Evolutionary conservation across 225 moss, liverwort and hornwort species (phyloP).

Genomic region (Bryum argenteum): DNA sequence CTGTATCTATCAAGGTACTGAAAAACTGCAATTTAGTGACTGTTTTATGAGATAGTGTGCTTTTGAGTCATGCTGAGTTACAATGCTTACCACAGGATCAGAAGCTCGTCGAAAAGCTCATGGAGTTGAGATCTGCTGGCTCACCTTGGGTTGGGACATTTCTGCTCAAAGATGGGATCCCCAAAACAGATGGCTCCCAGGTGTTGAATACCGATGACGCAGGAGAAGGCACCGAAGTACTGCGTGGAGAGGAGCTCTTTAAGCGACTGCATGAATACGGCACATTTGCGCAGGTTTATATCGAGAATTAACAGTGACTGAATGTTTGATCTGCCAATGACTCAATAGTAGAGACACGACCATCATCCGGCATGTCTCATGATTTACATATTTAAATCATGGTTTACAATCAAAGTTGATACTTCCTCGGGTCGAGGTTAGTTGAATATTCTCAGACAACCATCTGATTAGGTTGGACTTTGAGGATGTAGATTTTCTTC

Average conservation of each 20-base stretch:
- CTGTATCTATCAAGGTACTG: conserved; percentile 89
- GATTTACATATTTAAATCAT: too few relatives aligned
- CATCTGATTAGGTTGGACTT: background rate
- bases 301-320: background rate
- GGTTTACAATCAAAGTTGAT: background rate
- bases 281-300: conserved; percentile 96
- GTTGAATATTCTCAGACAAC: background rate
- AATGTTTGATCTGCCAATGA: background rate
- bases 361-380: too few relatives aligned
- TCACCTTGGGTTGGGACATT: conserved; percentile 98
- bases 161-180: conserved; percentile 77
- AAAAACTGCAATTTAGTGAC: conserved; percentile 18
- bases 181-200: conserved; percentile 64
- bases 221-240: conserved; percentile 67
- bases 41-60: conserved; percentile 1
- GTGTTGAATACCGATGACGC: conserved; percentile 66
- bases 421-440: background rate
- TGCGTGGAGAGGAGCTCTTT: conserved; percentile 87
- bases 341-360: too few relatives aligned
- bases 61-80: conserved; percentile 9
- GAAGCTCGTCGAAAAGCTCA: conserved; percentile 86
- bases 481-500: conserved; percentile 13
- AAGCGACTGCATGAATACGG: conserved; percentile 95
- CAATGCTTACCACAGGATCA: conserved; percentile 63
- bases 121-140: conserved; percentile 85